phyloP scores from a whole-genome alignment of 2,329 filamentous ascomycete species.

The Cryphonectria naterciae region DNA sequence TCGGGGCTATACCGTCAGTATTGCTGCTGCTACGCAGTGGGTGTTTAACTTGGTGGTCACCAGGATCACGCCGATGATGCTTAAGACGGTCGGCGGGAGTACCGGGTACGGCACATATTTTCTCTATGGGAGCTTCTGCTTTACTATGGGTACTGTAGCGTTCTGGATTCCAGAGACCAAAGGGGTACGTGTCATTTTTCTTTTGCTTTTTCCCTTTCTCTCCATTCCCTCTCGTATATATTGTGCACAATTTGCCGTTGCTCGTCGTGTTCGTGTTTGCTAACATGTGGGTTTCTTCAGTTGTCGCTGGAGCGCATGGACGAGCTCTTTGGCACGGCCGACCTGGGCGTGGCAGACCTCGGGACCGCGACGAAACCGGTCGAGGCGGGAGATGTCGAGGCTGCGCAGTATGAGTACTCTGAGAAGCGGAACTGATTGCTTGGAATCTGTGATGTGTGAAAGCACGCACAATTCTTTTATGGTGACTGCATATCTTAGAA shows the following conservation, averaged over 20 bases:
- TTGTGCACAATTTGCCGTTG: too few species aligned
- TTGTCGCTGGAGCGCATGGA: slow-evolving; percentile 36
- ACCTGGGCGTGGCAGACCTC: slow-evolving; percentile 32
- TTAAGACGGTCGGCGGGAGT: slow-evolving; percentile 43
- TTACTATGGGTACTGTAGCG: slow-evolving; percentile 43
- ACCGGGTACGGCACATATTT: slow-evolving; percentile 56
- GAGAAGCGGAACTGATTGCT: slow-evolving; percentile 1
- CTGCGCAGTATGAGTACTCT: slow-evolving; percentile 14
- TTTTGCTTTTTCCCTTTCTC: neutral
- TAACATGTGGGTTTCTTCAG: neutral
- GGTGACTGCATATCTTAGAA: neutral
- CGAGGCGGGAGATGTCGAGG: slow-evolving; percentile 17
- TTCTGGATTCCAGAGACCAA: slow-evolving; percentile 34
- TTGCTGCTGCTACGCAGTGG: slow-evolving; percentile 66
- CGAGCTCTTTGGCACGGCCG: slow-evolving; percentile 34
- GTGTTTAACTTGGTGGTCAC: slow-evolving; percentile 68
- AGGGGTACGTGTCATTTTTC: slow-evolving; percentile 22
- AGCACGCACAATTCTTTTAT: neutral
- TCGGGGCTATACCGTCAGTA: slow-evolving; percentile 61
- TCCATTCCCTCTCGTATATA: neutral
- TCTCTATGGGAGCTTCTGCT: slow-evolving; percentile 67
- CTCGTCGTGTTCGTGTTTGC: neutral
- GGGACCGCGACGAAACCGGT: slow-evolving; percentile 26
- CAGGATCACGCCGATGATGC: slow-evolving; percentile 63
- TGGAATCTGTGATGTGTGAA: neutral